Base-by-base conservation (phyloP, 257 asterid genomes). In the Salvia rosmarinus region DNA sequence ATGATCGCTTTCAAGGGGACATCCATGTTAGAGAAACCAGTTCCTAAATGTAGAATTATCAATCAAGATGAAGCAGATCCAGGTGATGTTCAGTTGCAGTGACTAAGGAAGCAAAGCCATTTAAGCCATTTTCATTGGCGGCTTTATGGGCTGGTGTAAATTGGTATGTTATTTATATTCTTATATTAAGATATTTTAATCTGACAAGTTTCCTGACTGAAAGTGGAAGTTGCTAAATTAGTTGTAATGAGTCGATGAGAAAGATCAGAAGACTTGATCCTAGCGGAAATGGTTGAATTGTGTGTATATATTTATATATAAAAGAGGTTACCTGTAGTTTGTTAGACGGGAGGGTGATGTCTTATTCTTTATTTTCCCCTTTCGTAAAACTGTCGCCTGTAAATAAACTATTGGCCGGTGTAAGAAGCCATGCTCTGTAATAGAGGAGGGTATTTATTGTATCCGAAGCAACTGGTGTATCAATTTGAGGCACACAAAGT, bases 1-100 rank as follows among this genome's bases (percentile, higher is more conserved):
- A 89, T 95, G 95, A 84, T 95, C 6, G 83, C 80, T 61, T 95
- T 95, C 81, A 71, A 89, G 77, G 98, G 94, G 13, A 91, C 98
- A 19, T 85, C 90, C 47, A 89, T 91, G 98, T 78, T 95, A 55
- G 96, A 87, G 80, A 95, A 87, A 79, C 46, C 74, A 72, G 95
- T 91, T 64, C 96, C 95, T 9, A 82, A 81, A 70, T 81, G 93
- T 81, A 78, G 86, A 64, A 81, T 88, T 16, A 72, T 89, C 52
- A 78, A 79, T 42, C 85, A 74, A 4, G 90, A 80, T 17, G 88
- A 79, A 57, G 78, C 77, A n/a, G 85, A 69, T 67, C 59, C 80
- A 13, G 72, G 25, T 7, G 87, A 82, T 43, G 66, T 30, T 56
- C 70, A 80, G 20, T 46, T 56, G 71, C 81, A 74, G 77, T 83